Conservation (phyloP, 352 stramenopile genomes). For the Phytophthora cactorum region DNA sequence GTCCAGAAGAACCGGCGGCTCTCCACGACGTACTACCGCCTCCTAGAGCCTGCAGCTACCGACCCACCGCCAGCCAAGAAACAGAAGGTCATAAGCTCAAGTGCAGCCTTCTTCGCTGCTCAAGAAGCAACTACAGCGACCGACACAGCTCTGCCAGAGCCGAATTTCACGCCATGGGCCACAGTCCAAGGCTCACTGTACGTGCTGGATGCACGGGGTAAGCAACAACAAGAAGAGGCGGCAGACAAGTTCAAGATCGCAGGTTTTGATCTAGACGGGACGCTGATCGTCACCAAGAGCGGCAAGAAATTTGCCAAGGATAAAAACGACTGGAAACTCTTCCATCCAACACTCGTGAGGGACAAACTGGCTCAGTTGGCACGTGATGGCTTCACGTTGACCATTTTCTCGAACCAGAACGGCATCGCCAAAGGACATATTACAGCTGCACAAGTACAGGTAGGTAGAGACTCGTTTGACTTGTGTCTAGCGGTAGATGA, state of each 20-base stretch:
- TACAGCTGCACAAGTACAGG: slow-evolving; percentile 61
- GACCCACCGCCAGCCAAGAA: slow-evolving; percentile 27
- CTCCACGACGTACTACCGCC: slow-evolving; percentile 27
- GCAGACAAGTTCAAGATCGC: slow-evolving; percentile 55
- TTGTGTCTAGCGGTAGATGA: neutral
- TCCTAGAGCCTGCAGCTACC: slow-evolving; percentile 2
- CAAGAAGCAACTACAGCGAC: neutral
- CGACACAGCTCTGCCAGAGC: slow-evolving; percentile 16
- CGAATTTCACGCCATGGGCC: slow-evolving; percentile 52
- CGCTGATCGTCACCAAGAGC: slow-evolving; percentile 86
- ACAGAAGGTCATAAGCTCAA: slow-evolving; percentile 12
- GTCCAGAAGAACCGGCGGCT: slow-evolving; percentile 45
- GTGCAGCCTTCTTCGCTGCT: slow-evolving; percentile 16
- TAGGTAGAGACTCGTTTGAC: slow-evolving; percentile 17
- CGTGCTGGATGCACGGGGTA: slow-evolving; percentile 53
- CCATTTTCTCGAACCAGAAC: slow-evolving; percentile 89
- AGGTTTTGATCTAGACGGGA: slow-evolving; percentile 84
- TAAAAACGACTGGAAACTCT: slow-evolving; percentile 78
- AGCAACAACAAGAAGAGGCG: slow-evolving; percentile 15
- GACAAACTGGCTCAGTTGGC: slow-evolving; percentile 58
- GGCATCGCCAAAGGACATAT: slow-evolving; percentile 82
- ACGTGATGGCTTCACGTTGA: slow-evolving; percentile 56
- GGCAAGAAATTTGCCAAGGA: slow-evolving; percentile 80
- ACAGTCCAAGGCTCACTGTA: slow-evolving; percentile 49
- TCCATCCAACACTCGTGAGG: slow-evolving; percentile 63